phyloP scores from a whole-genome alignment of 2,329 filamentous ascomycete species.

The Aspergillus transmontanensis region DNA sequence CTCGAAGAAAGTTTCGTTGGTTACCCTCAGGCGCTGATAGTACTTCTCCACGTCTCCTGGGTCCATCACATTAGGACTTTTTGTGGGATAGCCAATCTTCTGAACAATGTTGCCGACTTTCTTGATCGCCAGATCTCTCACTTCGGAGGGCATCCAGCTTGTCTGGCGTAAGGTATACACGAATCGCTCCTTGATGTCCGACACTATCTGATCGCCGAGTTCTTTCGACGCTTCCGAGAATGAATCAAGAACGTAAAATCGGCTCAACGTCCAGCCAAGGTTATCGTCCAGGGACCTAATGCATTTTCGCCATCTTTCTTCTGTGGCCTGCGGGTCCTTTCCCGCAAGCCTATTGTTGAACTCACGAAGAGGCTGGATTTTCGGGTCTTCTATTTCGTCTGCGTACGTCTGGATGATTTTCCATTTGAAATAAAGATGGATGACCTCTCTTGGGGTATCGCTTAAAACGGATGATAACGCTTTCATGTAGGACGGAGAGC shows the following conservation, averaged over 20 bases:
- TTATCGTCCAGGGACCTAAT: conserved; percentile 59
- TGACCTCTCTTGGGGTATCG: conserved; percentile 55
- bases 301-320: conserved; percentile 70
- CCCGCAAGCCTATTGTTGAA: conserved; percentile 65
- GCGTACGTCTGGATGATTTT: conserved; percentile 60
- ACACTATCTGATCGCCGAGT: conserved; percentile 69
- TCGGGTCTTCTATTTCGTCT: conserved; percentile 59
- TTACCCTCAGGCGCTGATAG: conserved; percentile 58
- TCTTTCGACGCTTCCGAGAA: conserved; percentile 68
- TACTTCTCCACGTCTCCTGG: conserved; percentile 58
- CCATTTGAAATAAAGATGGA: conserved; percentile 68
- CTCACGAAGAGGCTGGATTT: conserved; percentile 60
- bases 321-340: conserved; percentile 62
- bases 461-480: conserved; percentile 60
- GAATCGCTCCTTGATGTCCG: conserved; percentile 69
- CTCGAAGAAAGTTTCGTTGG: conserved; percentile 56
- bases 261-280: conserved; percentile 68
- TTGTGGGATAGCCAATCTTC: conserved; percentile 69
- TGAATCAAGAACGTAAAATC: conserved; percentile 70
- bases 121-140: conserved; percentile 61
- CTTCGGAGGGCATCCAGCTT: conserved; percentile 66
- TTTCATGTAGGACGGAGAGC: conserved; percentile 62
- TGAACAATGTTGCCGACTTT: conserved; percentile 69
- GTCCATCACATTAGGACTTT: conserved; percentile 63
- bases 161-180: conserved; percentile 61